Conservation (phyloP, 352 stramenopile genomes). For the Phytophthora sojae region DNA sequence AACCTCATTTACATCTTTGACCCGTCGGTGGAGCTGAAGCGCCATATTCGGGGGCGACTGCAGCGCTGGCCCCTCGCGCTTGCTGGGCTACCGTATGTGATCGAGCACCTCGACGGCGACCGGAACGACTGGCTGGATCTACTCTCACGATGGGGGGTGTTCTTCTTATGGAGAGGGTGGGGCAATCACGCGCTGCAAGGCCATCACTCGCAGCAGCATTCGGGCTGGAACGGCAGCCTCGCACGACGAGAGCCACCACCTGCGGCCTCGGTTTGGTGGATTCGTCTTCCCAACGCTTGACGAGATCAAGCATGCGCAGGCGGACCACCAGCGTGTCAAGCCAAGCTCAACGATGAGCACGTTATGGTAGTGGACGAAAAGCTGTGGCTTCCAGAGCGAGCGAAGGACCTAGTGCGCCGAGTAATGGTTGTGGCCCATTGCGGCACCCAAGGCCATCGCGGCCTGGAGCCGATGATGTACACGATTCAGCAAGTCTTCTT, state of each 20-base stretch:
- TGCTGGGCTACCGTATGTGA: not conserved
- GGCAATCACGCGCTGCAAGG: not conserved
- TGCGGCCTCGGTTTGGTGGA: not conserved
- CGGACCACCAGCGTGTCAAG: too few relatives aligned
- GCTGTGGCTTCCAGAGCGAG: too few relatives aligned
- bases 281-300: not conserved
- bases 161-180: not conserved
- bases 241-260: not conserved
- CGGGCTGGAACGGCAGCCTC: too few relatives aligned
- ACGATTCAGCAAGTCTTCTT: not conserved
- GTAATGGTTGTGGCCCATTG: too few relatives aligned
- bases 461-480: not conserved
- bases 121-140: not conserved
- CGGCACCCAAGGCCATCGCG: too few relatives aligned
- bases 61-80: not conserved
- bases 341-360: too few relatives aligned
- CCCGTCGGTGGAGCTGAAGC: not conserved
- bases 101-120: not conserved
- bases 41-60: not conserved
- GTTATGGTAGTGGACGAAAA: too few relatives aligned
- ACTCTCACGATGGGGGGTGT: not conserved
- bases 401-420: too few relatives aligned
- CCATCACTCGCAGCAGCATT: not conserved
- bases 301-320: not conserved
- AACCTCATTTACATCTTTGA: not conserved